Evolutionary conservation across 73 alveolate species (phyloP), one percentile per base, ranked within the genome.

Genomic region (Tetrahymena elliotti): DNA sequence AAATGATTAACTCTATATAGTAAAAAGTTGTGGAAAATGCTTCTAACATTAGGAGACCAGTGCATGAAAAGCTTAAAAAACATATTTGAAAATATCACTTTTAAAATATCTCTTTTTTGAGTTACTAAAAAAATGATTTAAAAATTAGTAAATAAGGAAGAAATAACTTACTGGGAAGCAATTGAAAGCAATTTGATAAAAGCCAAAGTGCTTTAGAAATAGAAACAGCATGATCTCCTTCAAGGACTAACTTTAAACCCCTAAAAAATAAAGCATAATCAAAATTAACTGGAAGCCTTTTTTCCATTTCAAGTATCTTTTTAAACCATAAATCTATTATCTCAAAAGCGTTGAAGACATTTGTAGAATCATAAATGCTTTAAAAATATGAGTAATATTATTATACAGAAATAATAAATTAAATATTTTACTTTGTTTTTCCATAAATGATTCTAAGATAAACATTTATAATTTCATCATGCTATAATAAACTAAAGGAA

Each of bases 261-360:
- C 96, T 97, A 84, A 96, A 97, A 95, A 96, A 97, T 97, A 97
- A 97, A 7, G 94, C 31, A 94, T 96, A 97, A 83, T 97, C 99
- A 53, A 97, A 97, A 83, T 95, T 96, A 33, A 98, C 82, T 3
- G 98, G 98, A 35, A 96, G 53, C 12, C 47, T 84, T 27, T 94
- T 68, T 31, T 94, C 38, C 41, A 83, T 94, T 94, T 94, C 38
- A 35, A 33, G 36, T 4, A 83, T 84, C 33, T 83, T 83, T 40
- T 83, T 33, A 34, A 94, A 38, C 96, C 96, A 94, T 8, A 24
- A 22, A 40, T 94, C 94, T 8, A 94, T 84, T 6, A 94, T 83
- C 31, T 82, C 93, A 36, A 83, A 40, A 9, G 96, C 93, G 33
- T 94, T 83, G 33, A 94, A 94, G 33, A 94, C 96, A 33, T 94